A percentile compares a stretch with the other conserved stretches of the same genome.
Evolutionary conservation across 345 rosid species (phyloP).

Genomic region (Brassica carinata): DNA sequence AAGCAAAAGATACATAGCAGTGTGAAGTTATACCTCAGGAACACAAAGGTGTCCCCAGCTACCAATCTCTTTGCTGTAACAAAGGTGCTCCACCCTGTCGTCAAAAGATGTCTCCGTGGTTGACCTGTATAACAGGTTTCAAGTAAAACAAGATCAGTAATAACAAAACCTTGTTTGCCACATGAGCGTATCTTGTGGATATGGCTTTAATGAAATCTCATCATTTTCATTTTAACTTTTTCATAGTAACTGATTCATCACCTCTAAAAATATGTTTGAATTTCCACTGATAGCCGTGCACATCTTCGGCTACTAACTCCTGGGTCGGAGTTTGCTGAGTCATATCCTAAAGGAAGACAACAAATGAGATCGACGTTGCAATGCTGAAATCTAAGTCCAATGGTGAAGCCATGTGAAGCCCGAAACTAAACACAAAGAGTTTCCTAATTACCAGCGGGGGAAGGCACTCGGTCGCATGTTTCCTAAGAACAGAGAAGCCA

Average conservation of each 20-base stretch:
- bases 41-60: conserved; percentile 89
- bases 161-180: not conserved
- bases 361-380: conserved; percentile 21
- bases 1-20: conserved; percentile 9
- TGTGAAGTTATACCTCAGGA: conserved; percentile 60
- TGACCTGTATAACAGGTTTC: conserved; percentile 53
- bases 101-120: conserved; percentile 90
- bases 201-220: not conserved
- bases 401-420: not conserved
- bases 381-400: not conserved
- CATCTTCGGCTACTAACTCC: conserved; percentile 85
- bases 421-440: not conserved
- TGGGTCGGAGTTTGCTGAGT: conserved; percentile 84
- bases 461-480: conserved; percentile 91
- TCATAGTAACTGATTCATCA: conserved; percentile 27
- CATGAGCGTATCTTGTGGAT: not conserved
- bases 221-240: not conserved
- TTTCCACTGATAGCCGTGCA: conserved; percentile 92
- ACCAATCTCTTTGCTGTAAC: conserved; percentile 87
- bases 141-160: conserved; percentile 19
- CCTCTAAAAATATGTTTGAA: conserved; percentile 97
- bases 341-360: conserved; percentile 68
- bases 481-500: conserved; percentile 90
- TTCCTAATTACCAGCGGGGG: conserved; percentile 71
- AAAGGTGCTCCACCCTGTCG: conserved; percentile 97